Evolutionary conservation across 768 basidiomycete genomes (phyloP).

Genomic region (Amanita fuliginea): DNA sequence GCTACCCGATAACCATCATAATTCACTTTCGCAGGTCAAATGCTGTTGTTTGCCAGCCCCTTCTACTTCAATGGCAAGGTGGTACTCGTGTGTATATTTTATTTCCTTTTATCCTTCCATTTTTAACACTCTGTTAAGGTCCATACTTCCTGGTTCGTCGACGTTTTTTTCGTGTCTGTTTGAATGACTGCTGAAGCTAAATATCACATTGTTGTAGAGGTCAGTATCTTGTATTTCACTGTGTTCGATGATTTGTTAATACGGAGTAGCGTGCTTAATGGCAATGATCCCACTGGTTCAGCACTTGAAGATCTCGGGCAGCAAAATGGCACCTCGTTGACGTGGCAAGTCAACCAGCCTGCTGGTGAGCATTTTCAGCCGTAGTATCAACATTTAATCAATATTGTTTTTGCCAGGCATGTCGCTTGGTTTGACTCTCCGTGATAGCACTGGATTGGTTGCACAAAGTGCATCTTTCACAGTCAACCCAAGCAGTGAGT

Average conservation of each 20-base stretch:
- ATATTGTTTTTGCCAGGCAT: slow-evolving; percentile 25
- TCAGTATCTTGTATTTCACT: slow-evolving; percentile 9
- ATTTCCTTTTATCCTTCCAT: background rate
- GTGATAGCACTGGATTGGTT: slow-evolving; percentile 43
- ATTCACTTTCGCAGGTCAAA: slow-evolving; percentile 23
- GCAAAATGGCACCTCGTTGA: slow-evolving; percentile 26
- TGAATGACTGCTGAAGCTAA: background rate
- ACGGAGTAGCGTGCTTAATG: slow-evolving; percentile 40
- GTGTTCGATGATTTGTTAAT: background rate
- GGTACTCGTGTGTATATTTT: slow-evolving; percentile 35
- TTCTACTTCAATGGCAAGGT: slow-evolving; percentile 41
- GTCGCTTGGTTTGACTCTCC: slow-evolving; percentile 43
- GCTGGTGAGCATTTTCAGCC: slow-evolving; percentile 23
- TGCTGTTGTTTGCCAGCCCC: slow-evolving; percentile 47
- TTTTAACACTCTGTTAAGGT: slow-evolving; percentile 23
- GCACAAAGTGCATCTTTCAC: slow-evolving; percentile 43
- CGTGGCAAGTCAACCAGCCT: slow-evolving; percentile 45
- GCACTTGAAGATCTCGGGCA: slow-evolving; percentile 37
- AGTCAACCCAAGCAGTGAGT: slow-evolving; percentile 39
- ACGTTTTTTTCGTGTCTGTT: background rate
- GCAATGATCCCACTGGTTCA: slow-evolving; percentile 28
- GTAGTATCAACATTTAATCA: background rate
- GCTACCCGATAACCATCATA: background rate
- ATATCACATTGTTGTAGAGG: slow-evolving; percentile 22
- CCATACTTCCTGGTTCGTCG: slow-evolving; percentile 56